Evolutionary conservation across 78 protist species (phyloP).

Genomic region (Guillardia theta): DNA sequence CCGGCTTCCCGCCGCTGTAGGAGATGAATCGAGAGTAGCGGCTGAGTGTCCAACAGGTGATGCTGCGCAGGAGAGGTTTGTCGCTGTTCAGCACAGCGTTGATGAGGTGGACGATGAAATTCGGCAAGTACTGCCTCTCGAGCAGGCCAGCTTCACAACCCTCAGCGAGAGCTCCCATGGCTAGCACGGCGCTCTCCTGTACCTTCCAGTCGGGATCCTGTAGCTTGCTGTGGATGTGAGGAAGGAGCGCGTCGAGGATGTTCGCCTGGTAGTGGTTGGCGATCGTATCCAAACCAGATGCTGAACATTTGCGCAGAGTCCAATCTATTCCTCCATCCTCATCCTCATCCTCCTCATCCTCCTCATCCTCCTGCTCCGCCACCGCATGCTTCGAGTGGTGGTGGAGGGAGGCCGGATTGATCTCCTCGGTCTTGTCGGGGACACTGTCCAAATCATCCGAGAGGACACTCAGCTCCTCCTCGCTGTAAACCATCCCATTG

Average conservation of each 20-base stretch:
- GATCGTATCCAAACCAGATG: conserved; percentile 71
- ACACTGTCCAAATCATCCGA: conserved; percentile 54
- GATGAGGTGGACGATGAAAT: not conserved
- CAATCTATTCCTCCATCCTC: conserved; percentile 65
- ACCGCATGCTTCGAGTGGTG: not conserved
- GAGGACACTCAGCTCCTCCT: conserved; percentile 51
- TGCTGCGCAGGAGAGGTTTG: conserved; percentile 70
- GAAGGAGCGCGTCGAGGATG: conserved; percentile 65
- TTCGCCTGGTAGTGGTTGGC: conserved; percentile 46
- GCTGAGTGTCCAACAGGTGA: conserved; percentile 87
- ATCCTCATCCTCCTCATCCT: conserved; percentile 48
- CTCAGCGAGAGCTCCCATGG: conserved; percentile 46
- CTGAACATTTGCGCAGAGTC: conserved; percentile 82
- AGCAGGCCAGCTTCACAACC: conserved; percentile 1
- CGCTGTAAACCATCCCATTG: conserved; percentile 68
- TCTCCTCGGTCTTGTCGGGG: conserved; percentile 46
- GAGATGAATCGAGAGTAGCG: conserved; percentile 43
- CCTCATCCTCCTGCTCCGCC: conserved; percentile 40
- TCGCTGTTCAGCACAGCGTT: not conserved
- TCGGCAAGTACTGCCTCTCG: not conserved
- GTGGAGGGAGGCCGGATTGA: conserved; percentile 34
- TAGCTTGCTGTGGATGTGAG: conserved; percentile 40
- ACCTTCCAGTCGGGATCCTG: conserved; percentile 41
- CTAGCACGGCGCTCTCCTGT: conserved; percentile 75
- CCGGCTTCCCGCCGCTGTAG: not conserved